Evolutionary conservation across 805 yeast species (phyloP), one percentile per base, ranked within the genome.

Genomic region (Saccharomycopsis sp.): DNA sequence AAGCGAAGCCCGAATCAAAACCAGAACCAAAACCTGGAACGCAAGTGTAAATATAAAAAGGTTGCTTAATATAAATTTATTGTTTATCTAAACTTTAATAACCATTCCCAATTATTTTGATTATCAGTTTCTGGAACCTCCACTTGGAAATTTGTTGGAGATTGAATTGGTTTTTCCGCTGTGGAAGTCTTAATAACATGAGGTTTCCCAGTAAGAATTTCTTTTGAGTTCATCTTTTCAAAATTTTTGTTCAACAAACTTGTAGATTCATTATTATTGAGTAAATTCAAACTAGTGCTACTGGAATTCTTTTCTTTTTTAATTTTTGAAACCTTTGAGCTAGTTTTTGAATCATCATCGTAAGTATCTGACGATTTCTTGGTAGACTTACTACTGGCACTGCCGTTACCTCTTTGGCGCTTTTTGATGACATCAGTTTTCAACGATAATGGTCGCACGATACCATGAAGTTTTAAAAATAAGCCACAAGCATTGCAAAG

Each of bases 401-500:
- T 20, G 9, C 28, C 29, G 31, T 26, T 39, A 38, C 75, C 71
- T 41, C 96, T 71, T 62, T 89, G 95, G 55, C 98, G 74, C 62
- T 88, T 86, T 61, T 88, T 87, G 45, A 90, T 89, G 1, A 89
- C 93, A 59, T 89, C 96, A 0, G 97, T 85, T 59, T 88, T 89
- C 56, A 89, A 68, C 11, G 95, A 83, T 41, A 90, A 67, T 0
- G 98, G 98, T 47, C 97, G 70, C 51, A 86, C 94, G 3, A 87
- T 90, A n/a, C 97, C 97, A 57, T 90, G 97, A 20, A 90, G 68
- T 62, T 90, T 90, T 57, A 85, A 72, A 56, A 90, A 90, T 49
- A 90, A 67, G 0, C 97, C 98, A 67, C 98, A 90, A 0, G 98
- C 97, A 62, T 90, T 90, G 65, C 97, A 90, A 48, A 90, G 67